A percentile compares a stretch with the other conserved stretches of the same genome.
Conservation (phyloP, 768 basidiomycete species). For the Hericium rajendrae region DNA sequence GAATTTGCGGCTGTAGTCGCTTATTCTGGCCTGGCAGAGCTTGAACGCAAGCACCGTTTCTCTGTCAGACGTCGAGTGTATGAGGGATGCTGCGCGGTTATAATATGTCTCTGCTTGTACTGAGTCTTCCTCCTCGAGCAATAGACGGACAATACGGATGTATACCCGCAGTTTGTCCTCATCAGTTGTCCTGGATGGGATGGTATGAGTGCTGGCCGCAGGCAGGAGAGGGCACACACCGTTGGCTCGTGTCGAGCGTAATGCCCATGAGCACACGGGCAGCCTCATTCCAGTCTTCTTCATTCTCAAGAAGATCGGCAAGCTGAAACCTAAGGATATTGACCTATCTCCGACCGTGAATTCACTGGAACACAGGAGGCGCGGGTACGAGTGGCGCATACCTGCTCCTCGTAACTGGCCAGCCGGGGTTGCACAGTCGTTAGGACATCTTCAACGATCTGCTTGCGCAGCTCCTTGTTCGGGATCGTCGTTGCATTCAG, state of each 20-base stretch:
- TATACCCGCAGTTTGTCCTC: slow-evolving; percentile 85
- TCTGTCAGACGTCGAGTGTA: slow-evolving; percentile 70
- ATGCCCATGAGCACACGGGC: slow-evolving; percentile 89
- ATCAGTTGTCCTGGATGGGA: slow-evolving; percentile 31
- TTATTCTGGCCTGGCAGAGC: slow-evolving; percentile 89
- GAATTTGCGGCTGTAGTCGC: slow-evolving; percentile 87
- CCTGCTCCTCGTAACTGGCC: slow-evolving; percentile 95
- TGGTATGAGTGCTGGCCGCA: background rate
- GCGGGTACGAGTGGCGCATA: slow-evolving; percentile 25
- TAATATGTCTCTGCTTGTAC: slow-evolving; percentile 98
- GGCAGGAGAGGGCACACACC: slow-evolving; percentile 36
- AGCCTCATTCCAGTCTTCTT: slow-evolving; percentile 92
- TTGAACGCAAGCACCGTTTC: slow-evolving; percentile 81
- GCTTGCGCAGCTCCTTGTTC: slow-evolving; percentile 50
- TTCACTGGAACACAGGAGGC: background rate
- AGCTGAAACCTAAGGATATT: slow-evolving; percentile 79
- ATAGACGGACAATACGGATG: slow-evolving; percentile 86
- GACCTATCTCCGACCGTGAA: slow-evolving; percentile 38
- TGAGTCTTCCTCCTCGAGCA: slow-evolving; percentile 94
- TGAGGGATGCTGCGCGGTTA: slow-evolving; percentile 86
- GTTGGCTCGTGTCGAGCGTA: slow-evolving; percentile 80
- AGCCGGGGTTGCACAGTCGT: slow-evolving; percentile 63
- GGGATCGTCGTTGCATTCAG: slow-evolving; percentile 48
- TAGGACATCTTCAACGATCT: slow-evolving; percentile 69
- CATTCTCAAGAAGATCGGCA: slow-evolving; percentile 80